Base-by-base conservation (phyloP, 73 alveolate genomes). In the Loxodes magnus region DNA sequence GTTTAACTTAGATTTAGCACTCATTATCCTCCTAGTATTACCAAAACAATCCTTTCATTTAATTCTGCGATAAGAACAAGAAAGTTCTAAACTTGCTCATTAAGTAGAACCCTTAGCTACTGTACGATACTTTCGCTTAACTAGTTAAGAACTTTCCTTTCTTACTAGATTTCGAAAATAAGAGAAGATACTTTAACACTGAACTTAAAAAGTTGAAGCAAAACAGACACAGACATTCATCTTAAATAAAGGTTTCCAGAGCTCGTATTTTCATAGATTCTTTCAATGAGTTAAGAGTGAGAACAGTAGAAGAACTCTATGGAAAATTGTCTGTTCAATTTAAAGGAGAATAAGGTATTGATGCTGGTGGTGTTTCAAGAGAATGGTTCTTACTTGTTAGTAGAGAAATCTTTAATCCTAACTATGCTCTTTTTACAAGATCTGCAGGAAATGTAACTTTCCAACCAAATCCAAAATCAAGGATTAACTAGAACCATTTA, bases 321-420 rank as follows among this genome's bases (percentile, higher is more conserved):
- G 88, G 83, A 17, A 62, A 66, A 12, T 34, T 22, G 0, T 25
- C 26, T n/a, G 41, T 55, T 2, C 66, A 56, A 51, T 84, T 85
- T 53, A 72, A 73, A 38, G 93, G 92, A 20, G 99, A 94, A 72
- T 92, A 93, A 55, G 99, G 98, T 12, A 64, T 93, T 7, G 99
- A 95, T 65, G 97, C 95, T 10, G 99, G 99, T 0, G 99, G 99
- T 24, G 87, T 95, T 4, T 89, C 96, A 12, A 72, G 98, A 73
- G 99, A 95, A 66, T 95, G 98, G 98, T 81, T 89, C 51, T 71
- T 81, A 9, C 76, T 89, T 35, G 80, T 95, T 33, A 84, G 99
- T n/a, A 83, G 82, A 69, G 98, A 90, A 58, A 93, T 95, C 88
- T 93, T 95, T 77, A 93, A 95, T 64, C 98, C 98, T 3, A 77